Percentiles rank a stretch among this genome's conserved stretches.
Conservation (phyloP, 345 rosid species). For the Populus alba region DNA sequence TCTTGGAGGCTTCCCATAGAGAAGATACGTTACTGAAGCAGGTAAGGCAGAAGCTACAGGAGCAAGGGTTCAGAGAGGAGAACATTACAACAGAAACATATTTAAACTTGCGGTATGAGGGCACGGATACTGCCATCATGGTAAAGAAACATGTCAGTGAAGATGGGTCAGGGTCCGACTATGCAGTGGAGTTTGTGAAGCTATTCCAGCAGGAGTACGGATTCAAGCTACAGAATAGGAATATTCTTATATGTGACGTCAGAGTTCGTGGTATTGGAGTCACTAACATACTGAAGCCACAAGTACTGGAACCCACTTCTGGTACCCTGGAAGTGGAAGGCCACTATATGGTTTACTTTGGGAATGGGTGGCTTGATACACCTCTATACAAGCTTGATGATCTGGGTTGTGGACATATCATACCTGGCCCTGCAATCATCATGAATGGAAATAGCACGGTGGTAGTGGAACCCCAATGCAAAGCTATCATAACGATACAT, state of each 20-base stretch:
- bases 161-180: slow-evolving; percentile 51
- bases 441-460: slow-evolving; percentile 99
- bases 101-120: slow-evolving; percentile 84
- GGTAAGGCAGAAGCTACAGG: slow-evolving; percentile 62
- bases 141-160: slow-evolving; percentile 52
- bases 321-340: slow-evolving; percentile 59
- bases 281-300: slow-evolving; percentile 82
- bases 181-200: slow-evolving; percentile 69
- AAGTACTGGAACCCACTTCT: slow-evolving; percentile 41
- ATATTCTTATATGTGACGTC: slow-evolving; percentile 75
- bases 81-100: slow-evolving; percentile 70
- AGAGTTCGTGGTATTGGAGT: slow-evolving; percentile 91
- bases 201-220: slow-evolving; percentile 91
- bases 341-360: slow-evolving; percentile 63
- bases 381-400: slow-evolving; percentile 78
- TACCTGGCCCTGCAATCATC: slow-evolving; percentile 81
- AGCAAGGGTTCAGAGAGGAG: slow-evolving; percentile 71
- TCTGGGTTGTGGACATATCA: slow-evolving; percentile 63
- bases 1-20: slow-evolving; percentile 64
- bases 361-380: slow-evolving; percentile 66
- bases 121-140: slow-evolving; percentile 98
- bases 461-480: slow-evolving; percentile 82
- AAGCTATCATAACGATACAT: slow-evolving; percentile 72
- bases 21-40: slow-evolving; percentile 51
- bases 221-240: slow-evolving; percentile 77